These are phyloP conservation scores for Aspergillus bombycis DNA, from an alignment of 2,329 filamentous ascomycete species.

Conservation along the genomic window DNA sequence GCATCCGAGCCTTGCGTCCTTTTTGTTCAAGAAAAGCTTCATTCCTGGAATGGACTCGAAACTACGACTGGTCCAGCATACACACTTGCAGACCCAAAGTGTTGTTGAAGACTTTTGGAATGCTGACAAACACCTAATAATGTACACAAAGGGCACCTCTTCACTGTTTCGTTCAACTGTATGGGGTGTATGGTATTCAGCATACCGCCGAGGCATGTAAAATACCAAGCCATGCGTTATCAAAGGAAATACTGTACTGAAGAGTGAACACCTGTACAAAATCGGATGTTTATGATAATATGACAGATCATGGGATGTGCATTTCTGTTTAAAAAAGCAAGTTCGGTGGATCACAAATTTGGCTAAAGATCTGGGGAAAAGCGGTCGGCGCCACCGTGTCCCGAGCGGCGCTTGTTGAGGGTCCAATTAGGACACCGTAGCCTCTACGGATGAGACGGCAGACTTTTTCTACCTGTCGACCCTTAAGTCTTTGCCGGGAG, in stretches of 20 bases:
- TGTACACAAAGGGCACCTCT: neutral
- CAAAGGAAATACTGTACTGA: neutral
- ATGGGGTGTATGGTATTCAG: slow-evolving; percentile 25
- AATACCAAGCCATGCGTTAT: slow-evolving; percentile 4
- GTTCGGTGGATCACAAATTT: slow-evolving; percentile 23
- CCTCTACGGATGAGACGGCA: slow-evolving; percentile 1
- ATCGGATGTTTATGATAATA: slow-evolving; percentile 3
- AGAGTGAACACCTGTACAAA: neutral
- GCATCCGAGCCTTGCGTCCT: neutral
- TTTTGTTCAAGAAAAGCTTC: neutral
- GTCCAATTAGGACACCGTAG: slow-evolving; percentile 18
- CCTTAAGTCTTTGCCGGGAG: neutral
- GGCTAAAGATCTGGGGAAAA: slow-evolving; percentile 22
- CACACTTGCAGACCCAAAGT: neutral
- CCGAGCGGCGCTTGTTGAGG: slow-evolving; percentile 7
- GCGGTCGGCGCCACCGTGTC: slow-evolving; percentile 8
- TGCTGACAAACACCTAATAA: neutral
- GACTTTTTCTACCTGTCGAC: neutral
- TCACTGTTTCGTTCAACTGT: neutral
- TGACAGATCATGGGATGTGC: slow-evolving; percentile 6
- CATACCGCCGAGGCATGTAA: slow-evolving; percentile 20
- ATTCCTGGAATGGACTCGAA: neutral
- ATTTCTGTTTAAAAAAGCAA: neutral
- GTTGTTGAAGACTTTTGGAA: neutral
- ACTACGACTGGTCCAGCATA: neutral